Evolutionary conservation across 2,329 filamentous ascomycete species (phyloP).

Genomic region (Madurella mycetomatis): DNA sequence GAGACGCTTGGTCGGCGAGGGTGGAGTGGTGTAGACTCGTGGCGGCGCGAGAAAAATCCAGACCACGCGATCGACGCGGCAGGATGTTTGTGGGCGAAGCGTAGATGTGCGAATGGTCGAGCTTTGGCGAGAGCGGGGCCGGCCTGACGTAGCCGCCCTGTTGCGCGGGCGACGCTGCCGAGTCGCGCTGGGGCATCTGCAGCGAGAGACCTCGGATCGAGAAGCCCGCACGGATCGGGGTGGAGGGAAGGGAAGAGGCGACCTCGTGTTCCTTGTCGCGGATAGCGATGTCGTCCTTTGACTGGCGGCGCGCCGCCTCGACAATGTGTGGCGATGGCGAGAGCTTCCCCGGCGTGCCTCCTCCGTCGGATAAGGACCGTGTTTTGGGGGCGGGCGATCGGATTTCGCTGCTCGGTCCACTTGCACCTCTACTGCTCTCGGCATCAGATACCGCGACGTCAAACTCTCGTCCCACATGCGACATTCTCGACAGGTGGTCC

Average conservation of each 20-base stretch:
- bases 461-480: slow-evolving; percentile 24
- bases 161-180: slow-evolving; percentile 30
- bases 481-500: slow-evolving; percentile 24
- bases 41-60: slow-evolving; percentile 90
- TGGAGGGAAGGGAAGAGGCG: slow-evolving; percentile 49
- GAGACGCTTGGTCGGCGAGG: slow-evolving; percentile 79
- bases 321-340: slow-evolving; percentile 56
- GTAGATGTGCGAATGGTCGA: slow-evolving; percentile 80
- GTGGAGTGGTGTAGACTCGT: slow-evolving; percentile 95
- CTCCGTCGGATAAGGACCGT: slow-evolving; percentile 62
- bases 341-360: slow-evolving; percentile 48
- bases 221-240: slow-evolving; percentile 65
- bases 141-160: slow-evolving; percentile 37
- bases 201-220: slow-evolving; percentile 62
- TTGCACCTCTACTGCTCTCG: slow-evolving; percentile 26
- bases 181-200: slow-evolving; percentile 59
- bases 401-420: not conserved
- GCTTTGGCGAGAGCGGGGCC: slow-evolving; percentile 74
- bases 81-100: slow-evolving; percentile 83
- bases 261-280: slow-evolving; percentile 36
- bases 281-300: slow-evolving; percentile 64
- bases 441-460: slow-evolving; percentile 35
- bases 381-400: slow-evolving; percentile 48
- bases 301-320: slow-evolving; percentile 50
- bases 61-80: slow-evolving; percentile 79